phyloP scores from a whole-genome alignment of 169 alveolate species.

The Eimeria brunetti region DNA sequence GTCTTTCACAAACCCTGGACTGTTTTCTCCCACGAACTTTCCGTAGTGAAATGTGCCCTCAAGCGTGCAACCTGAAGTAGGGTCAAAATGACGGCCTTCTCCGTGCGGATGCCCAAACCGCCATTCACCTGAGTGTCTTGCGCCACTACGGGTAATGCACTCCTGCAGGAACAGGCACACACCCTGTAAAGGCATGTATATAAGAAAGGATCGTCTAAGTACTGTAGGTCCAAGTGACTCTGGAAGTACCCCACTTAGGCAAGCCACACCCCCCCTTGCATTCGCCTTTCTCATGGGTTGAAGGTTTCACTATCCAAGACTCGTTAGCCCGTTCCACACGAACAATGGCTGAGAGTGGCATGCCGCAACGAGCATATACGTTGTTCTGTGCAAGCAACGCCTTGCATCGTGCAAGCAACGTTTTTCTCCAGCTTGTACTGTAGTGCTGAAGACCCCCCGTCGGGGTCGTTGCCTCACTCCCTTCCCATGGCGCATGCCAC shows the following conservation, averaged over 20 bases:
- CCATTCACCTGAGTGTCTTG: constrained; percentile 77
- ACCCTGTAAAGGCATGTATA: not conserved
- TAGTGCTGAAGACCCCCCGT: not conserved
- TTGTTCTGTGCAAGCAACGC: not conserved
- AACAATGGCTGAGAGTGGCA: not conserved
- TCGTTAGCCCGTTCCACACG: not conserved
- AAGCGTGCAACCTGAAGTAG: constrained; percentile 6
- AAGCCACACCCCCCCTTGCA: not conserved
- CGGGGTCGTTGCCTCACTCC: constrained; percentile 59
- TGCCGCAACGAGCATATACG: not conserved
- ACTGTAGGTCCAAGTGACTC: not conserved
- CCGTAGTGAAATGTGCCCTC: constrained; percentile 69
- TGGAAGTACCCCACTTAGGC: not conserved
- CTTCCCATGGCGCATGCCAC: constrained; percentile 80
- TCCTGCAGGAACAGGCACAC: constrained; percentile 39
- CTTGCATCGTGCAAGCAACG: not conserved
- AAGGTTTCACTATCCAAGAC: not conserved
- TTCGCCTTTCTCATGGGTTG: not conserved
- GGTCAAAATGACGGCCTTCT: constrained; percentile 31
- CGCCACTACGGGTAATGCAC: constrained; percentile 72
- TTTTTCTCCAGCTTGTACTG: not conserved
- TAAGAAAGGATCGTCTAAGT: not conserved
- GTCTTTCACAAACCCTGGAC: constrained; percentile 13
- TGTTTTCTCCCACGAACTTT: constrained; percentile 27
- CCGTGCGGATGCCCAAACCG: constrained; percentile 76